Base-by-base conservation (phyloP, 1,284 basidiomycete genomes). In the Ceratobasidium sp. region DNA sequence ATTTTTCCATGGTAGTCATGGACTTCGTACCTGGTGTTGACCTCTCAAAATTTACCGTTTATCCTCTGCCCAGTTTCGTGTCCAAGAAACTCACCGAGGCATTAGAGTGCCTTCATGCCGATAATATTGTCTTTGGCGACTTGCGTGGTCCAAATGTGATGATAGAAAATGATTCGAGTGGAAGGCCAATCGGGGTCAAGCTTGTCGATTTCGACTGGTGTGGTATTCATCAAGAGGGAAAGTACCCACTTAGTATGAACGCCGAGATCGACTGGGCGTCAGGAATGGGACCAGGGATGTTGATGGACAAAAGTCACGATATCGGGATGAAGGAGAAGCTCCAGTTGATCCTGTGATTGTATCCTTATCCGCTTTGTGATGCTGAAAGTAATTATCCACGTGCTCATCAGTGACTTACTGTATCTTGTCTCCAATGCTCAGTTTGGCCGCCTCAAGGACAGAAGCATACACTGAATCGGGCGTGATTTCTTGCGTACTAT, bases 171-270 rank as follows among this genome's bases (percentile, higher is more conserved):
- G 64, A 61, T 50, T 16, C 8, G 6, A 16, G 3, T 9, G 23
- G 23, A 39, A 3, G 16, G 3, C 18, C 43, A 26, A 28, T 39
- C 2, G 41, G 52, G 12, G 39, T 14, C 18, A 50, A 32, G 12
- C 64, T 72, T 16, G 26, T 72, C 12, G 71, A 69, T 46, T 72
- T 72, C 57, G 64, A 72, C 46, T 71, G 46, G 69, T 67, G 64
- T 23, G 43, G 48, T 1, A 21, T 14, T 4, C 32, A 72, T 43
- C 26, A 41, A 23, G 48, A 52, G 28, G 46, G 5, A 18, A 12
- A 14, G 9, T 69, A 72, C 36, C 71, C 71, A 34, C 12, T 14
- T 5, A 39, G 36, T 39, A 39, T 39, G 36, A 39, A 39, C 14
- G 21, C 23, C 21, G 3, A 70, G 3, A 64, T 64, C 55, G 5